Conservation (phyloP, 306 rosid species). For the Sophora flavescens region DNA sequence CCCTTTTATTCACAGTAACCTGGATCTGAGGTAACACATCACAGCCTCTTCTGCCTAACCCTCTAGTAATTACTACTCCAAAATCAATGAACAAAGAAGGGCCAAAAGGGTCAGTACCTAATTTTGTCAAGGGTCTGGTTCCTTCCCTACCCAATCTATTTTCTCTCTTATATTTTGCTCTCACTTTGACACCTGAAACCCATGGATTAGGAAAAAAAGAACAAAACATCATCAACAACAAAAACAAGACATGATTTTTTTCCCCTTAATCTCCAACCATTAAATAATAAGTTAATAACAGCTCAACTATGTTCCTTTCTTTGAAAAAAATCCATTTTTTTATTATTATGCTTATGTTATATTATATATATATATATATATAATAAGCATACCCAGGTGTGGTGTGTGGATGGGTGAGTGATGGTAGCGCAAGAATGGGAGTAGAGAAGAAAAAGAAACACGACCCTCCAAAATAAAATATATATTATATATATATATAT, state of each 20-base stretch:
- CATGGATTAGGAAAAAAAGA: constrained; percentile 51
- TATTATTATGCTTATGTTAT: neutral
- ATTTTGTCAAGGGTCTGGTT: constrained; percentile 70
- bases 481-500: no score
- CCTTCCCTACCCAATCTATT: constrained; percentile 29
- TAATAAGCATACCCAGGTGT: constrained; percentile 39
- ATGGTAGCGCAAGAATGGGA: constrained; percentile 37
- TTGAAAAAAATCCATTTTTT: neutral
- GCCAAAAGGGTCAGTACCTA: constrained; percentile 69
- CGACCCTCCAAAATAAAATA: neutral
- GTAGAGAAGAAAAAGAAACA: constrained; percentile 30
- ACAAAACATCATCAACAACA: constrained; percentile 49
- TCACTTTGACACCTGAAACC: constrained; percentile 60
- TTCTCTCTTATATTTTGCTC: no score
- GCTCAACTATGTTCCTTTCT: constrained; percentile 45
- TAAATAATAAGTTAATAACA: constrained; percentile 50
- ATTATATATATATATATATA: neutral
- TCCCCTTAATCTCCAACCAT: no score
- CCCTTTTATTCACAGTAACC: constrained; percentile 68
- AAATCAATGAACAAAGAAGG: constrained; percentile 46
- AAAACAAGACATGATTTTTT: constrained; percentile 45
- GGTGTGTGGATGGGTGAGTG: constrained; percentile 26
- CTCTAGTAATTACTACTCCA: constrained; percentile 48
- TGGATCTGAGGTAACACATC: constrained; percentile 93
- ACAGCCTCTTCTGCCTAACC: constrained; percentile 61